Percentiles rank a stretch among this genome's conserved stretches.
Conservation (phyloP, 1,139 yeast species). For the Pichia sp. region DNA sequence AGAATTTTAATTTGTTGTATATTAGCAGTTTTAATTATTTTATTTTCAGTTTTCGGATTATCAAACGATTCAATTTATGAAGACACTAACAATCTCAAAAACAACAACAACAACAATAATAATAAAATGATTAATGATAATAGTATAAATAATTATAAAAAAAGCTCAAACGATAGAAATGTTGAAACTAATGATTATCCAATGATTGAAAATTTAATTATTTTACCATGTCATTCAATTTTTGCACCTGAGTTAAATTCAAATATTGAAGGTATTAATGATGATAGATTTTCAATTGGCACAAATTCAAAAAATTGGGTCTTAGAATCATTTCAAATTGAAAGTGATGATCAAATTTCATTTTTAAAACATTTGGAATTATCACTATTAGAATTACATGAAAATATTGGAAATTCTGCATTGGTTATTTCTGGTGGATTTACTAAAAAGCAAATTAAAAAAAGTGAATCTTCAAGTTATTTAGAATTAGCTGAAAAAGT, state of each 20-base stretch:
- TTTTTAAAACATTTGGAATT: constrained; percentile 56
- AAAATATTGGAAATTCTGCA: constrained; percentile 27
- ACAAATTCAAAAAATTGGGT: constrained; percentile 48
- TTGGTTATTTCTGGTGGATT: constrained; percentile 69
- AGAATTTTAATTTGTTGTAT: constrained; percentile 1
- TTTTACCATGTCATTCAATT: constrained; percentile 23
- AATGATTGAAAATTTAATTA: constrained; percentile 13
- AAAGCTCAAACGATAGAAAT: not conserved
- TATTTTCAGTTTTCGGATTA: constrained; percentile 7
- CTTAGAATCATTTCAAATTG: constrained; percentile 59
- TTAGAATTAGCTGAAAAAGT: constrained; percentile 7
- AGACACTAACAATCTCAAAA: not conserved
- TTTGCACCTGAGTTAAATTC: constrained; percentile 13
- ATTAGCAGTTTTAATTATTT: constrained; percentile 5
- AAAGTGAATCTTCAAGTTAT: constrained; percentile 58
- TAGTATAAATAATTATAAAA: not conserved
- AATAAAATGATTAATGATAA: too few species aligned
- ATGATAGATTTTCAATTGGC: constrained; percentile 29
- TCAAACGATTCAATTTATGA: constrained; percentile 1
- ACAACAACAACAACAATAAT: not conserved
- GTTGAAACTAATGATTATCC: not conserved
- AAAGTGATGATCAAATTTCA: constrained; percentile 60
- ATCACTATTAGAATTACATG: constrained; percentile 33
- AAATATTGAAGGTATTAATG: not conserved
- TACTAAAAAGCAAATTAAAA: constrained; percentile 42